A percentile compares a stretch with the other conserved stretches of the same genome.
These are phyloP conservation scores for Helichrysum umbraculigerum DNA, from an alignment of 129 eudicot species.

Conservation along the genomic window DNA sequence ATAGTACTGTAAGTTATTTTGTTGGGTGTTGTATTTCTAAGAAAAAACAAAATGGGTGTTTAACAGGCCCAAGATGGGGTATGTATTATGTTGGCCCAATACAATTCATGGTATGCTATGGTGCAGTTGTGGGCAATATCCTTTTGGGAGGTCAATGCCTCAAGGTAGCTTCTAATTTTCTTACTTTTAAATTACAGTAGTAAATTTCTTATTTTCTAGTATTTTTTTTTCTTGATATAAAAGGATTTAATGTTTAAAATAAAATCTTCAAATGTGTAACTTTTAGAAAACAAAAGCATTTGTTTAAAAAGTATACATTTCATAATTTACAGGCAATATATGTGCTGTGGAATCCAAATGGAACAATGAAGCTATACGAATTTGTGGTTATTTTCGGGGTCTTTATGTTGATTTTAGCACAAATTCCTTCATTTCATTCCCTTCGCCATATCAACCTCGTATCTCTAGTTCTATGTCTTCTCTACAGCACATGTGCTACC, in stretches of 20 bases:
- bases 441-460: constrained; percentile 83
- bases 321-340: constrained; percentile 63
- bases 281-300: too few relatives aligned
- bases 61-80: constrained; percentile 85
- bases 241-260: too few relatives aligned
- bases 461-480: constrained; percentile 63
- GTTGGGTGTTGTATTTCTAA: neutral
- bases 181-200: neutral
- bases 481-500: constrained; percentile 74
- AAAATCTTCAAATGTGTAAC: too few relatives aligned
- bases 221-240: too few relatives aligned
- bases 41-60: neutral
- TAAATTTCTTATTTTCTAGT: neutral
- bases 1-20: neutral
- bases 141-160: constrained; percentile 95
- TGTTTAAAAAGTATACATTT: neutral
- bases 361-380: constrained; percentile 70
- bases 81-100: constrained; percentile 77
- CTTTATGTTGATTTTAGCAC: constrained; percentile 79
- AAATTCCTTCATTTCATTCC: constrained; percentile 93
- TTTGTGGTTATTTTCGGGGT: constrained; percentile 72
- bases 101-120: constrained; percentile 80
- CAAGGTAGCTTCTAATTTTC: constrained; percentile 47
- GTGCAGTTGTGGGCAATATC: constrained; percentile 66
- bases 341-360: constrained; percentile 59